Base-by-base conservation (phyloP, 345 rosid species). In the Heritiera fomes region DNA sequence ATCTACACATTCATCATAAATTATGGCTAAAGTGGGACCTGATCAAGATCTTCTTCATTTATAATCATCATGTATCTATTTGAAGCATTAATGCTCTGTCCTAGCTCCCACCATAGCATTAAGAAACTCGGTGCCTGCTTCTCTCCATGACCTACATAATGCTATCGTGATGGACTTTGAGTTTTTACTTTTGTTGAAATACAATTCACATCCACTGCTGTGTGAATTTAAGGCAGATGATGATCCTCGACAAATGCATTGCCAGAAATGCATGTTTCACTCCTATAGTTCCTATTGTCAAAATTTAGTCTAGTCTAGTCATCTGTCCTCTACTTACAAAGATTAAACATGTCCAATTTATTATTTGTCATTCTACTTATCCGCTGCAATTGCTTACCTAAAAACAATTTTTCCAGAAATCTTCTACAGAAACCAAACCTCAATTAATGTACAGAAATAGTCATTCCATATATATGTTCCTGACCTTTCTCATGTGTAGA, bases 211-310 rank as follows among this genome's bases (percentile, higher is more conserved):
- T 72, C 69, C 17, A 14, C 8, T 43, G 58, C 78, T 15, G 61
- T 65, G 84, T 23, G 63, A 82, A 78, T 9, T 78, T 50, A 78
- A 78, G 65, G 76, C 76, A 66, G 80, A 5, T 32, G 63, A 81
- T 58, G 71, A 45, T 45, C 8, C 50, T 40, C 66, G 23, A 10
- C 45, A 34, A 32, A 34, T n/a, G 23, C 68, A 34, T 2, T 30
- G 43, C 45, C 45, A 34, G 43, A 32, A 63, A 32, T 32, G 30
- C 68, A 32, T 63, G 15, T 1, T 32, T 9, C 43, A 63, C 68
- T 13, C 66, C 8, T 18, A 55, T 55, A 55, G 18, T 55, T 12
- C 40, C 66, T 63, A 34, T 63, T 30, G 67, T 63, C 43, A 32
- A 63, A 62, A 5, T 30, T 63, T 63, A 63, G 68, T 14, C 43